Evolutionary conservation across 2,329 filamentous ascomycete genomes (phyloP).

Genomic region (Cytospora chrysosperma): DNA sequence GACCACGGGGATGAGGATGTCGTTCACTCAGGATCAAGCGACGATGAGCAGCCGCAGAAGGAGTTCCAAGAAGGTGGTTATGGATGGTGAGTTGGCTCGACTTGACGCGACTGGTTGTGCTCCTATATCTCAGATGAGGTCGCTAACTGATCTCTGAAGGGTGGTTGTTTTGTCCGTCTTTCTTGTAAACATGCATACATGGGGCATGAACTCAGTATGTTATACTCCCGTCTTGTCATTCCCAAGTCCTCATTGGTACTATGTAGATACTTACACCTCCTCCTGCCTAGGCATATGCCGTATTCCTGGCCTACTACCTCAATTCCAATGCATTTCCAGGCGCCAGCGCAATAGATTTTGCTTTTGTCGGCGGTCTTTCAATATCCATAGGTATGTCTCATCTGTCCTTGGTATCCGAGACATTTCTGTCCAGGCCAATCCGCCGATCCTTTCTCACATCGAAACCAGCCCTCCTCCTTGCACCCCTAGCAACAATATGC

Average conservation of each 20-base stretch:
- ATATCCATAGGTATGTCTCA: slow-evolving; percentile 49
- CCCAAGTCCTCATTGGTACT: neutral
- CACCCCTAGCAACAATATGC: slow-evolving; percentile 64
- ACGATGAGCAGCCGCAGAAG: slow-evolving; percentile 25
- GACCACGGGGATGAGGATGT: slow-evolving; percentile 10
- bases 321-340: slow-evolving; percentile 60
- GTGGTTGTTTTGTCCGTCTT: slow-evolving; percentile 55
- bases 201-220: slow-evolving; percentile 68
- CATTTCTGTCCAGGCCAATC: neutral
- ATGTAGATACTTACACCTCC: slow-evolving; percentile 8
- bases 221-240: neutral
- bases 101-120: neutral
- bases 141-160: slow-evolving; percentile 31
- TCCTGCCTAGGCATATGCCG: slow-evolving; percentile 29
- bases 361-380: slow-evolving; percentile 73
- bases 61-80: slow-evolving; percentile 57
- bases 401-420: neutral
- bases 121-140: neutral
- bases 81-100: slow-evolving; percentile 47
- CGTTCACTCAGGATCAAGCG: slow-evolving; percentile 27
- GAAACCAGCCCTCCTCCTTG: slow-evolving; percentile 60
- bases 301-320: slow-evolving; percentile 59
- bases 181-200: slow-evolving; percentile 68
- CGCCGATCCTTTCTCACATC: slow-evolving; percentile 30
- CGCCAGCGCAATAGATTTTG: slow-evolving; percentile 65